Evolutionary conservation across 1,284 basidiomycete genomes (phyloP), one percentile per base, ranked within the genome.

Genomic region (Apiotrichum porosum): DNA sequence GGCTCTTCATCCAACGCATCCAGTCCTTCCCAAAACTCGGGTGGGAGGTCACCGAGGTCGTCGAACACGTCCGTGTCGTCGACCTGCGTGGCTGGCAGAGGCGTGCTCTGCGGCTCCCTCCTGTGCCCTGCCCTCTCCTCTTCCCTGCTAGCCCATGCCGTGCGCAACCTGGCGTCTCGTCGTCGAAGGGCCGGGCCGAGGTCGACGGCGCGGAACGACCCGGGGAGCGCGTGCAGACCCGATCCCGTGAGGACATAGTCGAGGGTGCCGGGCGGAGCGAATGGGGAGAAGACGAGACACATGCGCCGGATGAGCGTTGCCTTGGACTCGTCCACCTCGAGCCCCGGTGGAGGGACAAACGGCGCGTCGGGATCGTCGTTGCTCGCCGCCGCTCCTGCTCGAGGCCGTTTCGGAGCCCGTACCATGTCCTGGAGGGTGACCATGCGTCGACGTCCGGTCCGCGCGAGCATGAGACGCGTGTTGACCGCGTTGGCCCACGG

Each of bases 401-500:
- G 26, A 6, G 6, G 26, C 12, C 26, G 26, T 28, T 28, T 28
- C 8, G 26, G 26, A 6, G 26, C 8, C 12, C 39, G 40, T 17
- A 42, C 30, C 10, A 66, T 24, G 35, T 65, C 62, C n/a, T 51
- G 36, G 21, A 52, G 52, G 39, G 78, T 74, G 9, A 85, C 58
- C 54, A 82, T 76, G 32, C 81, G 77, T 50, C 84, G 76, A 48
- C 88, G 76, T 6, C 80, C 80, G 0, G 90, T 92, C 15, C 88
- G 79, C 38, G 79, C 81, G 39, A 94, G 77, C 79, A 94, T 84
- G 47, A 95, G 79, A 12, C 92, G 79, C 4, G 78, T 78, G 55
- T 92, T 92, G 51, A 95, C 77, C 54, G 87, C 84, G 67, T 93
- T 93, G 9, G 89, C 85, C 92, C 92, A 97, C 2, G 83, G 83